These are phyloP conservation scores for Nymphaea thermarum DNA, from an alignment of 164 flowering plant species.

Conservation along the genomic window DNA sequence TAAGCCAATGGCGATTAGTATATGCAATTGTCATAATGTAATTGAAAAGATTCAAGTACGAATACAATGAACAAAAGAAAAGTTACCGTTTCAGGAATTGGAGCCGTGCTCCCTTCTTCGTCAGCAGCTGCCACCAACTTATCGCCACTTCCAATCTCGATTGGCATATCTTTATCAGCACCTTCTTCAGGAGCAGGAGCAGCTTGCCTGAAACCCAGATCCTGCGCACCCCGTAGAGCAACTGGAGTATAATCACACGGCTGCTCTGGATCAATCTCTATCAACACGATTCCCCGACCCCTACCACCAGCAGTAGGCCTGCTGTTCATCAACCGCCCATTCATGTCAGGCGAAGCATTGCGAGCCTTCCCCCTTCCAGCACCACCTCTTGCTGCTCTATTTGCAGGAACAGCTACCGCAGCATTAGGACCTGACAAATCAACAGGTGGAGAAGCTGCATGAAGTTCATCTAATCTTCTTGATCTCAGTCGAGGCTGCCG, in stretches of 20 bases:
- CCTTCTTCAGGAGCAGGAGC: slow-evolving; percentile 54
- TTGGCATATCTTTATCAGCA: slow-evolving; percentile 39
- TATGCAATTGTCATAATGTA: too few species aligned
- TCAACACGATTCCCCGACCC: slow-evolving; percentile 65
- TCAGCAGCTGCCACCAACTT: slow-evolving; percentile 51
- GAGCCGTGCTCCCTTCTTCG: slow-evolving; percentile 57
- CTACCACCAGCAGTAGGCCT: slow-evolving; percentile 68
- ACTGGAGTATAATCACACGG: slow-evolving; percentile 54
- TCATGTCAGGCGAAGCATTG: slow-evolving; percentile 55
- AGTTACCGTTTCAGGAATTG: slow-evolving; percentile 77
- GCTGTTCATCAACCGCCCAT: slow-evolving; percentile 42
- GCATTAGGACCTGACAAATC: too few species aligned
- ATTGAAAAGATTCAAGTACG: too few species aligned
- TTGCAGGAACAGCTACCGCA: too few species aligned
- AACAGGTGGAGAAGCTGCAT: too few species aligned
- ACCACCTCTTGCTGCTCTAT: slow-evolving; percentile 39
- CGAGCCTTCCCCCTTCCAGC: slow-evolving; percentile 75
- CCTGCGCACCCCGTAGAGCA: slow-evolving; percentile 38
- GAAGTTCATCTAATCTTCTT: slow-evolving; percentile 67
- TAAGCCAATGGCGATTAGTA: too few species aligned
- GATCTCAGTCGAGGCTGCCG: slow-evolving; percentile 52
- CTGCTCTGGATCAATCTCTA: slow-evolving; percentile 64
- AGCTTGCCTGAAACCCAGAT: slow-evolving; percentile 35
- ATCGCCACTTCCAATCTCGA: slow-evolving; percentile 73
- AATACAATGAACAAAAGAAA: background rate